phyloP scores from a whole-genome alignment of 495 filamentous ascomycete genomes.

The Penicillium herquei region DNA sequence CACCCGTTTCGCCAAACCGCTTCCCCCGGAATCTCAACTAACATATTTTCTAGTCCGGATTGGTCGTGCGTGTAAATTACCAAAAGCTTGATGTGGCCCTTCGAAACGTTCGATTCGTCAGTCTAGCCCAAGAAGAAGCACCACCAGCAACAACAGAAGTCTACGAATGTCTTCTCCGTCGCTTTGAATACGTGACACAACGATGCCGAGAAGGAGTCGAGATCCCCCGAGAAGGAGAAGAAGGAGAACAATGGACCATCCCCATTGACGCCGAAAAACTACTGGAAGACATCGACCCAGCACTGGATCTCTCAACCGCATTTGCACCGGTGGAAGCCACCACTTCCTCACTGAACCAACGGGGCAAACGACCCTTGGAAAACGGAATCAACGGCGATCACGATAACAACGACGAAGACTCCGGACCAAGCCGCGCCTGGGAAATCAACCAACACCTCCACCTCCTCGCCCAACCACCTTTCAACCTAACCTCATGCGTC shows the following conservation, averaged over 20 bases:
- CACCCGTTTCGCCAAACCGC: not conserved
- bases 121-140: constrained; percentile 56
- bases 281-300: constrained; percentile 39
- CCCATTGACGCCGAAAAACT: constrained; percentile 37
- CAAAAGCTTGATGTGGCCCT: constrained; percentile 79
- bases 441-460: constrained; percentile 75
- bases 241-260: constrained; percentile 41
- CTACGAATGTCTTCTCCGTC: constrained; percentile 68
- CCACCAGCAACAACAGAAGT: constrained; percentile 60
- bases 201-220: constrained; percentile 66
- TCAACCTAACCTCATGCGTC: constrained; percentile 56
- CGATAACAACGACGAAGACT: constrained; percentile 2
- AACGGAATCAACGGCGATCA: constrained; percentile 41
- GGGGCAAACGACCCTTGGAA: constrained; percentile 38
- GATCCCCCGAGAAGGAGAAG: constrained; percentile 51
- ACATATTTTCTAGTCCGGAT: constrained; percentile 42
- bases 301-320: constrained; percentile 37
- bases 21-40: not conserved
- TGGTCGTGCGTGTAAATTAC: constrained; percentile 79
- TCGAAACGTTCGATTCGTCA: constrained; percentile 72
- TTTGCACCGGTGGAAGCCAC: constrained; percentile 33
- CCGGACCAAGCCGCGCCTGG: constrained; percentile 28
- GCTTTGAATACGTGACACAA: constrained; percentile 64
- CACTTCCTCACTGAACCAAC: constrained; percentile 21
- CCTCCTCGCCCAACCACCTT: constrained; percentile 69